These are phyloP conservation scores for Jamesozyma lodderae DNA, from an alignment of 805 yeast genomes.

Conservation along the genomic window DNA sequence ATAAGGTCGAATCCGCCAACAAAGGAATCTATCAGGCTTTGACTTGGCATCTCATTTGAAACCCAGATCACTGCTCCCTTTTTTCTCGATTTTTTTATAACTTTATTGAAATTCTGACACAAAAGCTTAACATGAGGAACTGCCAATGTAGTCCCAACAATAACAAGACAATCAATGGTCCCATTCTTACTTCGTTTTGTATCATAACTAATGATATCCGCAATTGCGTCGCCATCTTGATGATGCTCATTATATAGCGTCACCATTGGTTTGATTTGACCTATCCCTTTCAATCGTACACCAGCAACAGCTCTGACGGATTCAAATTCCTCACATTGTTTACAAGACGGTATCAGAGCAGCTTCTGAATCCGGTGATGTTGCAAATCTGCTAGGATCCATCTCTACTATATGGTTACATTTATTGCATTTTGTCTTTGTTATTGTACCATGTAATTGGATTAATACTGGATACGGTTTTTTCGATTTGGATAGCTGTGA, in stretches of 20 bases:
- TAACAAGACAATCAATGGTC: slow-evolving; percentile 67
- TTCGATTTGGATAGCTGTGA: slow-evolving; percentile 36
- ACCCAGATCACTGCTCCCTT: slow-evolving; percentile 50
- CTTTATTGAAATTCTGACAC: slow-evolving; percentile 50
- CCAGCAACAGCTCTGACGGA: slow-evolving; percentile 49
- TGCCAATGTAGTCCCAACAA: slow-evolving; percentile 78
- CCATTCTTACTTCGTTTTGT: slow-evolving; percentile 30
- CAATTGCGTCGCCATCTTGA: slow-evolving; percentile 78
- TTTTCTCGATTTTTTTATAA: slow-evolving; percentile 38
- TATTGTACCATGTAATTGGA: slow-evolving; percentile 82
- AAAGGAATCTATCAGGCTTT: slow-evolving; percentile 40
- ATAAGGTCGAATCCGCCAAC: slow-evolving; percentile 45
- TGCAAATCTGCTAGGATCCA: slow-evolving; percentile 45
- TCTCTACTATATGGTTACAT: slow-evolving; percentile 49
- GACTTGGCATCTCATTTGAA: slow-evolving; percentile 47
- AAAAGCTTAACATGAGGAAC: slow-evolving; percentile 65
- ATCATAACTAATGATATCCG: slow-evolving; percentile 62
- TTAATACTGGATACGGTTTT: slow-evolving; percentile 44
- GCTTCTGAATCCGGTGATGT: not conserved
- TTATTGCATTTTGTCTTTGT: slow-evolving; percentile 67
- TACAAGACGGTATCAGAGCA: slow-evolving; percentile 44
- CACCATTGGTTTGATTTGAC: slow-evolving; percentile 55
- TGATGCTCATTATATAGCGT: slow-evolving; percentile 58
- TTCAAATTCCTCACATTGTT: slow-evolving; percentile 54
- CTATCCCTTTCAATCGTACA: slow-evolving; percentile 53